Percentiles rank a stretch among this genome's conserved stretches.
Evolutionary conservation across 352 stramenopile species (phyloP).

Genomic region (Phytopythium litorale): DNA sequence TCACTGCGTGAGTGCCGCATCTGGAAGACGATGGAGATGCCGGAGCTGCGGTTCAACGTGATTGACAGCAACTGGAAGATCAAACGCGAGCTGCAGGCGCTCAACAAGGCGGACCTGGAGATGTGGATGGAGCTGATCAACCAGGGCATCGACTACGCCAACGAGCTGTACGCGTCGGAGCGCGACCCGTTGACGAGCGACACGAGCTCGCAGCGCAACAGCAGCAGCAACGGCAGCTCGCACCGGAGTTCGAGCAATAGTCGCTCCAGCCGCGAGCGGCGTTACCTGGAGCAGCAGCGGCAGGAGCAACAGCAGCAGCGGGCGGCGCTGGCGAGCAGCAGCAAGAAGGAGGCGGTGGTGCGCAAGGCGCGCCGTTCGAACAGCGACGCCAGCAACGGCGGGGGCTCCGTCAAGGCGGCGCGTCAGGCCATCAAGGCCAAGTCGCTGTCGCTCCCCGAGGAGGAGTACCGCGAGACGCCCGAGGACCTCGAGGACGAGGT

Average conservation of each 20-base stretch:
- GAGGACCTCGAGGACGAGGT: conserved; percentile 65
- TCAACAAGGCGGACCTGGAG: conserved; percentile 55
- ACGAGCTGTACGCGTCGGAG: conserved; percentile 35
- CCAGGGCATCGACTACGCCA: conserved; percentile 74
- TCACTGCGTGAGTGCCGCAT: conserved; percentile 69
- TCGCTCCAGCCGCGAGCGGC: conserved; percentile 18
- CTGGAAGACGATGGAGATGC: conserved; percentile 88
- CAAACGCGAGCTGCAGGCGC: conserved; percentile 69
- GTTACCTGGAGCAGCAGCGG: conserved; percentile 15
- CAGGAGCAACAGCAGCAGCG: conserved; percentile 15
- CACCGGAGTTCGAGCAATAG: conserved; percentile 25
- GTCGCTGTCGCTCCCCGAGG: conserved; percentile 13
- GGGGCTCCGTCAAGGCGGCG: background rate
- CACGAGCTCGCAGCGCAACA: conserved; percentile 21
- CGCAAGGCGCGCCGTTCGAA: conserved; percentile 19
- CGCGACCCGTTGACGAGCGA: conserved; percentile 15
- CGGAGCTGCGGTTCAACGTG: conserved; percentile 73
- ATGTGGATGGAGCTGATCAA: conserved; percentile 73
- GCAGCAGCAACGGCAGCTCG: conserved; percentile 22
- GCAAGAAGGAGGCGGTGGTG: conserved; percentile 15
- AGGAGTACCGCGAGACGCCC: conserved; percentile 30
- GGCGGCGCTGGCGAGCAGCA: conserved; percentile 3
- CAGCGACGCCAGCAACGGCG: conserved; percentile 16
- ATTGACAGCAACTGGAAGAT: conserved; percentile 81
- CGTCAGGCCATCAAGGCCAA: conserved; percentile 1